Conservation (phyloP, 2,329 filamentous ascomycete genomes). For the Ophiostoma angusticollis region DNA sequence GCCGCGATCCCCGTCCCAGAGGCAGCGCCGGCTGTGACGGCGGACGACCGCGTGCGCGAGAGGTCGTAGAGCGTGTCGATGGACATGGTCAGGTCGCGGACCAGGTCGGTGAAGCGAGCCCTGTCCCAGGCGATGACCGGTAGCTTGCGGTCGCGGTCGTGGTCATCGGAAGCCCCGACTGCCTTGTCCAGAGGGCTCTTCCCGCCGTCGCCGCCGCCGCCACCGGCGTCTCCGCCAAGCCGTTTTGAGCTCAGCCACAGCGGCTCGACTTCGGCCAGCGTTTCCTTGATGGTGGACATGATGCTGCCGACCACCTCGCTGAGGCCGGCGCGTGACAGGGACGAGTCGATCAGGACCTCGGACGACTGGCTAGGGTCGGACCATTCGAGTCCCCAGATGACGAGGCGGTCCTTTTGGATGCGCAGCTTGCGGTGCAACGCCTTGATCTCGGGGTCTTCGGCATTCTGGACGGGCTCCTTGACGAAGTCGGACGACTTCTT, state of each 20-base stretch:
- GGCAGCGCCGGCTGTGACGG: constrained; percentile 18
- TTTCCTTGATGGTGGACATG: constrained; percentile 69
- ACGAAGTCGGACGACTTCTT: constrained; percentile 67
- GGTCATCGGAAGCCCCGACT: constrained; percentile 4
- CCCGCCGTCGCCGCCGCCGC: neutral
- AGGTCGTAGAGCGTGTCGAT: constrained; percentile 72
- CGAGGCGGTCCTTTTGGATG: constrained; percentile 67
- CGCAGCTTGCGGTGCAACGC: constrained; percentile 62
- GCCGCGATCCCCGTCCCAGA: constrained; percentile 2
- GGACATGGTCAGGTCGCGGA: constrained; percentile 60
- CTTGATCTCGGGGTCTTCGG: constrained; percentile 56
- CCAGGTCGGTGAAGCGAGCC: constrained; percentile 59
- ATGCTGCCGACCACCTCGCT: constrained; percentile 68
- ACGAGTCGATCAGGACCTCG: constrained; percentile 55
- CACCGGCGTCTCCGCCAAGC: constrained; percentile 16
- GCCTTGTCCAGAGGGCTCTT: constrained; percentile 2
- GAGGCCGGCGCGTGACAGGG: constrained; percentile 58
- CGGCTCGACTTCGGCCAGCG: constrained; percentile 61
- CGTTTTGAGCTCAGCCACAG: constrained; percentile 52
- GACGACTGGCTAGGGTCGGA: constrained; percentile 50
- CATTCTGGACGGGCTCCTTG: constrained; percentile 48
- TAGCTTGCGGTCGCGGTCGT: constrained; percentile 34
- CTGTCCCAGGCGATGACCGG: constrained; percentile 54
- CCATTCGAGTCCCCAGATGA: constrained; percentile 74
- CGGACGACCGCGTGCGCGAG: constrained; percentile 49